Evolutionary conservation across 2,329 filamentous ascomycete genomes (phyloP).

Genomic region (Claviceps monticola): DNA sequence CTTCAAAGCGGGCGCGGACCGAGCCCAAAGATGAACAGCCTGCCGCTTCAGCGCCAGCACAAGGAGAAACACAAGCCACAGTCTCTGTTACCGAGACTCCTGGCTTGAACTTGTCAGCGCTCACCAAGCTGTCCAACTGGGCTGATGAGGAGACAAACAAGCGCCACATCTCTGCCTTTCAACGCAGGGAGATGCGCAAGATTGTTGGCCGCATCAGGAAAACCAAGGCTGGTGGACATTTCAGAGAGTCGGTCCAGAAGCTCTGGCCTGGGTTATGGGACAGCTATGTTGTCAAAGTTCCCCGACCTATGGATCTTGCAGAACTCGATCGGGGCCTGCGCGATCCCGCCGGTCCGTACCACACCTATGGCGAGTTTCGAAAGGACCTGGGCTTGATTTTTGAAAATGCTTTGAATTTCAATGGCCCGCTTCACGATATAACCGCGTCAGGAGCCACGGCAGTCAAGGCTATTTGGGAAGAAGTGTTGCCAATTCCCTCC

Average conservation of each 20-base stretch:
- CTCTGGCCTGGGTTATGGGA: constrained; percentile 64
- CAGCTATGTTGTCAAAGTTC: constrained; percentile 54
- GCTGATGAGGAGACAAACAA: constrained; percentile 28
- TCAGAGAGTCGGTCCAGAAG: constrained; percentile 63
- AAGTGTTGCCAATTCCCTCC: constrained; percentile 29
- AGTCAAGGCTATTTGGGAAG: constrained; percentile 39
- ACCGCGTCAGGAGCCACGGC: constrained; percentile 42
- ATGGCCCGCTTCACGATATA: constrained; percentile 63
- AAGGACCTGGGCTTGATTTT: constrained; percentile 66
- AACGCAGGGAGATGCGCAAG: constrained; percentile 49
- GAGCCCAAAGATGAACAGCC: constrained; percentile 35
- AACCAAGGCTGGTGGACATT: constrained; percentile 64
- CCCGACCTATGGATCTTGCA: constrained; percentile 70
- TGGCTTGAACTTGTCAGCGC: constrained; percentile 7
- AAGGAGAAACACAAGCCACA: constrained; percentile 2
- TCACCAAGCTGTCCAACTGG: constrained; percentile 24
- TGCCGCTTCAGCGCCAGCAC: constrained; percentile 7
- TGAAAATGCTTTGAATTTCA: constrained; percentile 68
- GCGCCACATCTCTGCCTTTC: constrained; percentile 40
- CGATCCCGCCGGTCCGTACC: constrained; percentile 44
- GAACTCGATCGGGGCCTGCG: constrained; percentile 74
- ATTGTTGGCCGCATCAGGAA: constrained; percentile 69
- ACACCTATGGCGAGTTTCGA: constrained; percentile 56
- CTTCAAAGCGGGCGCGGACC: constrained; percentile 69
- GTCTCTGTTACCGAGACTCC: constrained; percentile 5